These are phyloP conservation scores for Bruguiera sexangula DNA, from an alignment of 345 rosid genomes.

Conservation along the genomic window DNA sequence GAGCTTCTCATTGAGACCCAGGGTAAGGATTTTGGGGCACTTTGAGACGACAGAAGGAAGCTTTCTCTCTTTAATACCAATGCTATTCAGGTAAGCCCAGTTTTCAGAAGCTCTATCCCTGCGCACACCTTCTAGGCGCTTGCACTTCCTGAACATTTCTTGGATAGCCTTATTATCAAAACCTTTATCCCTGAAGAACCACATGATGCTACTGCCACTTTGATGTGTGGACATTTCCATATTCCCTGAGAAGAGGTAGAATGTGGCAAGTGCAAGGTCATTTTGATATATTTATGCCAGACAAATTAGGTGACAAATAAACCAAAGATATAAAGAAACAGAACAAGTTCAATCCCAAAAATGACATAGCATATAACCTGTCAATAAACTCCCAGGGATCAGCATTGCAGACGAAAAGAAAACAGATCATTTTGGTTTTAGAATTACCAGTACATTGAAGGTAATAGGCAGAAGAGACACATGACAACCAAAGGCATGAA, in stretches of 20 bases:
- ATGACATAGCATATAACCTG: too few relatives aligned
- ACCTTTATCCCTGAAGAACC: constrained; percentile 67
- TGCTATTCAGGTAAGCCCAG: constrained; percentile 56
- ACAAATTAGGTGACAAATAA: too few relatives aligned
- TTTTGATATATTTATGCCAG: too few relatives aligned
- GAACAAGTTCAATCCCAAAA: too few relatives aligned
- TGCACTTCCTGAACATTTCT: constrained; percentile 61
- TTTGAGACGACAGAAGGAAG: constrained; percentile 56
- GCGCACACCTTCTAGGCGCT: constrained; percentile 52
- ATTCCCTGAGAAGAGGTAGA: constrained; percentile 14
- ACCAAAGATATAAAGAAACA: too few relatives aligned
- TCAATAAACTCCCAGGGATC: too few relatives aligned
- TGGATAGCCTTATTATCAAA: constrained; percentile 52
- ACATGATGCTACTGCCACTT: constrained; percentile 46
- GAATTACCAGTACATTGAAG: too few relatives aligned
- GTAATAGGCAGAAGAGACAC: too few relatives aligned
- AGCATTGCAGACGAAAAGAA: too few relatives aligned
- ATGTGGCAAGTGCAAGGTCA: background rate
- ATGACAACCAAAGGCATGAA: too few relatives aligned
- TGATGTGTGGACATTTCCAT: constrained; percentile 49
- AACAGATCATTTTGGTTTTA: too few relatives aligned
- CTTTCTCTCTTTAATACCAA: constrained; percentile 70
- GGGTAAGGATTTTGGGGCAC: constrained; percentile 70
- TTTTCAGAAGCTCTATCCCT: constrained; percentile 62
- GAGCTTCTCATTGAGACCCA: constrained; percentile 58